Evolutionary conservation across 2,329 filamentous ascomycete genomes (phyloP), one percentile per base, ranked within the genome.

Genomic region (Cladosporium sp.): DNA sequence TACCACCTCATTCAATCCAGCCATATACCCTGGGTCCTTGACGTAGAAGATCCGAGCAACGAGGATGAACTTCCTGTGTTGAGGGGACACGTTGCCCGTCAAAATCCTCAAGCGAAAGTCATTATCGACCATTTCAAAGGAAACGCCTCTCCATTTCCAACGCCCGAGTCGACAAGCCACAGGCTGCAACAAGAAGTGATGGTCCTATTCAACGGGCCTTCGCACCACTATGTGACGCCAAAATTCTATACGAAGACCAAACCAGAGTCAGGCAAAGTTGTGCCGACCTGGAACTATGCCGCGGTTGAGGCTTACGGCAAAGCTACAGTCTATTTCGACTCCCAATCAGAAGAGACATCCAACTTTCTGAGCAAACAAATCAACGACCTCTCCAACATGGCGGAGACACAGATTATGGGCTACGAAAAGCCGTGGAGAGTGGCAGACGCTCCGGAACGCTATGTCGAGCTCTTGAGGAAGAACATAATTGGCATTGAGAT

Each of bases 201-300:
- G 24, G 70, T 87, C 2, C 69, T 86, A 13, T 87, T 88, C 72
- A 85, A 74, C 40, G 73, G 72, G 0, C 70, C 76, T 0, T 63
- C 72, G 1, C 77, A 86, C 32, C 80, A 84, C 66, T 87, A 87
- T 57, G 77, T 87, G 4, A 85, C 84, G 0, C 82, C 84, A 1
- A 83, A 84, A 53, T 86, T 86, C 66, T 87, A 86, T 68, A 73
- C 69, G 9, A 74, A 82, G 56, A 86, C 84, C 1, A 87, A 86
- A 61, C 83, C 82, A 0, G 62, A 60, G 0, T 82, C 77, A 0
- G 83, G 76, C 9, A 87, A 87, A 57, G 83, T 86, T 0, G 84
- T 85, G 4, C 83, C 83, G 0, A 88, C 84, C 0, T 87, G 84
- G 84, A 83, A 88, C 64, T 88, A 87, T 58, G 72, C 80, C 0